phyloP scores from a whole-genome alignment of 2,329 filamentous ascomycete species.

The Raffaelea ambrosiae region DNA sequence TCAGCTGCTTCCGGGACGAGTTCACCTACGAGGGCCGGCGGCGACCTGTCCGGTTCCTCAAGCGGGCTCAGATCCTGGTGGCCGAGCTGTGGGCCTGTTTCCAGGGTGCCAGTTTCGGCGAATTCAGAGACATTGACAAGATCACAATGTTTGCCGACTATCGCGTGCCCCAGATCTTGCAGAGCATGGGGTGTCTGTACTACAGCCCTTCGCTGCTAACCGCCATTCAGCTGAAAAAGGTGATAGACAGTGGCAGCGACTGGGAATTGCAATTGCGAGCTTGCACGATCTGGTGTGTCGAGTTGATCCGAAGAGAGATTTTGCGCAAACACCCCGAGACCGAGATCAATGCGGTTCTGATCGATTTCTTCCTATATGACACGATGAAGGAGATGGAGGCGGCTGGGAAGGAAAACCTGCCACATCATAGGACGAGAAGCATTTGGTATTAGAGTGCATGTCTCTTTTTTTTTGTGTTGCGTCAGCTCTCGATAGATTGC shows the following conservation, averaged over 20 bases:
- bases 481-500: neutral
- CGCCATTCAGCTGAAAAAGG: constrained; percentile 55
- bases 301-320: constrained; percentile 79
- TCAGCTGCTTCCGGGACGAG: constrained; percentile 80
- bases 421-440: constrained; percentile 83
- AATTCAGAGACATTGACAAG: constrained; percentile 84
- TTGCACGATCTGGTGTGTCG: constrained; percentile 93
- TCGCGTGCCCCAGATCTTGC: constrained; percentile 86
- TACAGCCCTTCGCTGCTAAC: constrained; percentile 75
- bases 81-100: constrained; percentile 97
- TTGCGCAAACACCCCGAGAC: constrained; percentile 60
- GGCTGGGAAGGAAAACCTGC: constrained; percentile 51
- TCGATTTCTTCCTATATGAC: constrained; percentile 97
- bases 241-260: constrained; percentile 60
- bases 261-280: constrained; percentile 86
- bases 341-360: constrained; percentile 76
- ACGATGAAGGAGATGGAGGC: constrained; percentile 78
- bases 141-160: constrained; percentile 99
- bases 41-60: constrained; percentile 70
- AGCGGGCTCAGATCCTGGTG: constrained; percentile 91
- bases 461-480: too few species aligned
- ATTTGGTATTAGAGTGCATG: constrained; percentile 70
- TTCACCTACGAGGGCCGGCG: constrained; percentile 62
- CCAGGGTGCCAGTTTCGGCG: constrained; percentile 67
- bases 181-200: constrained; percentile 70